Evolutionary conservation across 1,139 yeast genomes (phyloP), one percentile per base, ranked within the genome.

Genomic region (Taphrina deformans): DNA sequence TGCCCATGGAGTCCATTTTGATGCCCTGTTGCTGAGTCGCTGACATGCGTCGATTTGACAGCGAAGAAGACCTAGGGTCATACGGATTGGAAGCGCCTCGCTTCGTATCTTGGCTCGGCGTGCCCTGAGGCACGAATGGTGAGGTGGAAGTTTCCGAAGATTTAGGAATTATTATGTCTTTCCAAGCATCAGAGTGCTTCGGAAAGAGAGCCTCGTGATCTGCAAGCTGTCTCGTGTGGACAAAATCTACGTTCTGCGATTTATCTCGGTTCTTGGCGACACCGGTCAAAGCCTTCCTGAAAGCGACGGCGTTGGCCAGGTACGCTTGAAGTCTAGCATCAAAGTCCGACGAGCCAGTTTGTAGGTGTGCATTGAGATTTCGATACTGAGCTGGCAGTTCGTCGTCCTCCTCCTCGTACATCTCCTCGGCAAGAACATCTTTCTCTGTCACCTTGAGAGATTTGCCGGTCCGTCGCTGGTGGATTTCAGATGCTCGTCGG

Each of bases 401-500:
- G 33, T 52, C 65, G 45, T 61, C 65, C 29, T 61, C 65, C 35
- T 62, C 65, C 21, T 62, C 65, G 31, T 62, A 62, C 62, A 62
- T 55, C 41, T 55, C 62, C 40, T 62, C 65, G 18, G 59, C 55
- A 12, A 46, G 51, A 23, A 62, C 65, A 55, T 55, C 62, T 18
- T 55, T 48, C 56, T 62, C 65, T 5, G 62, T 62, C 55, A 62
- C 62, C 29, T 61, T 40, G 45, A 62, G 41, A 9, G 62, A 50
- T 40, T 62, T 62, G 50, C 65, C 65, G 2, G 65, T 62, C n/a
- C 62, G 50, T 18, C 59, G 55, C 35, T 62, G 58, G 50, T 55
- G 62, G 7, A 62, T 48, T 9, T 55, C 62, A 9, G 62, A 55
- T n/a, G 65, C 65, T 14, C 62, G 41, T 10, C 55, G 27, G n/a